Conservation (phyloP, 2,329 filamentous ascomycete species). For the Chaetomiaceae sp. region DNA sequence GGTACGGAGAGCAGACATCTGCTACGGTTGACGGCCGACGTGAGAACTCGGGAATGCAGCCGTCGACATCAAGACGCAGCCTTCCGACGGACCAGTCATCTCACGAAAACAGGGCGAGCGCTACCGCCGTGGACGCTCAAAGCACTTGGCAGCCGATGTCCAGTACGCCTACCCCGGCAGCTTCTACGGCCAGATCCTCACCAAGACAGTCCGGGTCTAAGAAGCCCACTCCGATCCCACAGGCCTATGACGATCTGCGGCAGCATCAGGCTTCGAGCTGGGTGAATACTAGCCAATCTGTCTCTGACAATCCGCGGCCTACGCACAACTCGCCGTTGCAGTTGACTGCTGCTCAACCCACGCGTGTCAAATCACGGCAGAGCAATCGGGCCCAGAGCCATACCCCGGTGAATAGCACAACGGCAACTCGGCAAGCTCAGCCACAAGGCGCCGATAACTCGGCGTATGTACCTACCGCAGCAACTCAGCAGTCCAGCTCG, state of each 20-base stretch:
- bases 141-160: slow-evolving; percentile 18
- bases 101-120: slow-evolving; percentile 6
- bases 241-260: slow-evolving; percentile 21
- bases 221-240: slow-evolving; percentile 10
- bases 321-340: slow-evolving; percentile 30
- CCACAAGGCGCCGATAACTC: slow-evolving; percentile 12
- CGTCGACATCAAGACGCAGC: slow-evolving; percentile 16
- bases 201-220: slow-evolving; percentile 20
- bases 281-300: slow-evolving; percentile 26
- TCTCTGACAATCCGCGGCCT: slow-evolving; percentile 15
- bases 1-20: slow-evolving; percentile 16
- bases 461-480: slow-evolving; percentile 17
- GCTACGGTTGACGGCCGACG: slow-evolving; percentile 5
- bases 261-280: slow-evolving; percentile 20
- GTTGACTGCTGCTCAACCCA: slow-evolving; percentile 28
- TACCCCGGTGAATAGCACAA: slow-evolving; percentile 27
- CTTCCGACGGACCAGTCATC: slow-evolving; percentile 15
- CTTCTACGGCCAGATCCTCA: slow-evolving; percentile 10
- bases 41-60: neutral
- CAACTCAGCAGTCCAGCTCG: slow-evolving; percentile 16
- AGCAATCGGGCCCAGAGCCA: slow-evolving; percentile 33
- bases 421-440: slow-evolving; percentile 12
- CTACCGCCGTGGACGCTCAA: neutral
- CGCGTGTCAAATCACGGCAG: slow-evolving; percentile 35
- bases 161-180: neutral